A percentile compares a stretch with the other conserved stretches of the same genome.
Conservation (phyloP, 2,329 filamentous ascomycete species). For the Beauveria bassiana region DNA sequence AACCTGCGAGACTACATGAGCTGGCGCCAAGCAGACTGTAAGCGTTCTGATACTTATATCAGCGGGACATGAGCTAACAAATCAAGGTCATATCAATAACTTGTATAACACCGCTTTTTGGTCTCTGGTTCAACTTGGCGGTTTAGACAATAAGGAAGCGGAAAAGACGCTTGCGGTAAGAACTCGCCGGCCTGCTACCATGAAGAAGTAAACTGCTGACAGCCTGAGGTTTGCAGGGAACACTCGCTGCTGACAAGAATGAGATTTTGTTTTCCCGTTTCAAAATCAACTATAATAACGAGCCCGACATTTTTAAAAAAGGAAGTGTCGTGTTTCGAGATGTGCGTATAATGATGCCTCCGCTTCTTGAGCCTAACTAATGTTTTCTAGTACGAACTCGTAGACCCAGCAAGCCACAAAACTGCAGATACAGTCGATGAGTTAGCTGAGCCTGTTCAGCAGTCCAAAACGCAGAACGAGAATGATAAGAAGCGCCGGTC, state of each 20-base stretch:
- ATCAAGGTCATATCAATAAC: slow-evolving; percentile 87
- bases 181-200: neutral
- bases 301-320: slow-evolving; percentile 86
- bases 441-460: slow-evolving; percentile 43
- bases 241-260: slow-evolving; percentile 81
- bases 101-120: slow-evolving; percentile 98
- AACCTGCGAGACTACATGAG: slow-evolving; percentile 92
- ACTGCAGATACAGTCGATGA: slow-evolving; percentile 38
- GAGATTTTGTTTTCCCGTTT: slow-evolving; percentile 89
- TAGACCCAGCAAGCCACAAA: slow-evolving; percentile 47
- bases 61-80: slow-evolving; percentile 4
- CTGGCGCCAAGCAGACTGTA: slow-evolving; percentile 95
- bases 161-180: slow-evolving; percentile 69
- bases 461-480: slow-evolving; percentile 74
- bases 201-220: slow-evolving; percentile 15
- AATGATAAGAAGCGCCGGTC: slow-evolving; percentile 72
- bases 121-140: slow-evolving; percentile 72
- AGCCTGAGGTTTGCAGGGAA: slow-evolving; percentile 49
- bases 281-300: slow-evolving; percentile 95
- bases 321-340: slow-evolving; percentile 85
- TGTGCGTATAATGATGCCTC: slow-evolving; percentile 37
- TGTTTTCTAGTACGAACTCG: slow-evolving; percentile 56
- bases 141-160: slow-evolving; percentile 67
- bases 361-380: slow-evolving; percentile 17
- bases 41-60: slow-evolving; percentile 23